Evolutionary conservation across 331 rosid species (phyloP).

Genomic region (Ulmus americana): DNA sequence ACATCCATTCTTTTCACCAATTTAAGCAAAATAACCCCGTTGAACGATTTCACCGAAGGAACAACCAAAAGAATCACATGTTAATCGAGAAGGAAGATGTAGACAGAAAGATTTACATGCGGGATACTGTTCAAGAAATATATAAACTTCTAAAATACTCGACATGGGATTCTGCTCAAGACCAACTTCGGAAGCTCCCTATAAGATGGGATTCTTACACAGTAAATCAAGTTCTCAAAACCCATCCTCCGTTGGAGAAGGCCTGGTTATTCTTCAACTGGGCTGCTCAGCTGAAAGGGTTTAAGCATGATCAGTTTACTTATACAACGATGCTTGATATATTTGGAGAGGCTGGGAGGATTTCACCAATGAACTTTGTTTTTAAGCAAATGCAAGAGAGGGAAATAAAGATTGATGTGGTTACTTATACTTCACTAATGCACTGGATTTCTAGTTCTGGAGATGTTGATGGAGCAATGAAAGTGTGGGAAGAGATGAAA

Average conservation of each 20-base stretch:
- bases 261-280: slow-evolving; percentile 85
- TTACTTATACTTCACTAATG: slow-evolving; percentile 74
- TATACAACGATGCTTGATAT: slow-evolving; percentile 79
- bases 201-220: slow-evolving; percentile 84
- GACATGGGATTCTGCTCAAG: slow-evolving; percentile 63
- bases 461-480: slow-evolving; percentile 52
- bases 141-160: slow-evolving; percentile 50
- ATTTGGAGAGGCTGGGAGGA: slow-evolving; percentile 86
- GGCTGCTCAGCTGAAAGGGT: slow-evolving; percentile 47
- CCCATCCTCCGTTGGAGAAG: slow-evolving; percentile 88
- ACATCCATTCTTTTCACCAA: slow-evolving; percentile 25
- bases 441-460: slow-evolving; percentile 69
- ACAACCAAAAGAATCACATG: slow-evolving; percentile 9
- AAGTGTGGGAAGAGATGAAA: slow-evolving; percentile 73
- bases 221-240: slow-evolving; percentile 64
- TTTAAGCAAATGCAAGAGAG: slow-evolving; percentile 65
- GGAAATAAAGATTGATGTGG: slow-evolving; percentile 54
- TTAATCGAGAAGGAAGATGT: slow-evolving; percentile 8
- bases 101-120: slow-evolving; percentile 34
- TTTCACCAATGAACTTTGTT: slow-evolving; percentile 66
- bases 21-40: slow-evolving; percentile 25
- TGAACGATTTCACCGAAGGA: slow-evolving; percentile 12
- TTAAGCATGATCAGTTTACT: slow-evolving; percentile 80
- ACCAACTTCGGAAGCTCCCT: slow-evolving; percentile 37
- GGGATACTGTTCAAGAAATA: slow-evolving; percentile 41